Base-by-base conservation (phyloP, 345 rosid genomes). In the Boechera divaricarpa region DNA sequence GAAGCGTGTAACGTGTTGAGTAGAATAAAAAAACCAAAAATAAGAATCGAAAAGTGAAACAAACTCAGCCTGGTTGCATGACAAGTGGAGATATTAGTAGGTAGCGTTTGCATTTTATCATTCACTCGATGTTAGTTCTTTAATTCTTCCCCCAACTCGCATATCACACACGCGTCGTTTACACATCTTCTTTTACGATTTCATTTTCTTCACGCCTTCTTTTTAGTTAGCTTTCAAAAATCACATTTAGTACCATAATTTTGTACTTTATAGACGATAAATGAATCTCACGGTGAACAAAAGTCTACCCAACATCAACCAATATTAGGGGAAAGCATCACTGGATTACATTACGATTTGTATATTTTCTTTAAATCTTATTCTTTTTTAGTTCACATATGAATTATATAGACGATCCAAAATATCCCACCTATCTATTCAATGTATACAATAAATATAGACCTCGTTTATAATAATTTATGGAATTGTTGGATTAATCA, bases 71-170 rank as follows among this genome's bases (percentile, higher is more conserved):
- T 78, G 67, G 79, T 78, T 80, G 87, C 88, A 85, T 90, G 96
- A 91, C 96, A 85, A 88, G 85, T 91, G 93, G 84, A 81, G 75
- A 45, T 31, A 51, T 75, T 82, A 80, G 85, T 85, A 79, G 94
- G 92, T 86, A 76, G 85, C 87, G 78, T 67, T 79, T 51, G 74
- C 96, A 48, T 56, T 68, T 82, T 58, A 76, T 83, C 88, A 82
- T 78, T 82, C 74, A 33, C 58, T 62, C 53, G 68, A 31, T 29
- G 32, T 28, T 67, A 61, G 11, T 49, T 53, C 36, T 59, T 57
- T 21, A 21, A 21, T 21, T 63, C 5, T 4, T 58, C 18, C 9
- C 63, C 28, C 41, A 62, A 70, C 81, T 55, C 73, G 70, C 84
- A 67, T 7, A 65, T 61, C 65, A 29, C 7, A 16, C 47, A 60